Conservation (phyloP, 306 rosid genomes). For the Mimosa bimucronata region DNA sequence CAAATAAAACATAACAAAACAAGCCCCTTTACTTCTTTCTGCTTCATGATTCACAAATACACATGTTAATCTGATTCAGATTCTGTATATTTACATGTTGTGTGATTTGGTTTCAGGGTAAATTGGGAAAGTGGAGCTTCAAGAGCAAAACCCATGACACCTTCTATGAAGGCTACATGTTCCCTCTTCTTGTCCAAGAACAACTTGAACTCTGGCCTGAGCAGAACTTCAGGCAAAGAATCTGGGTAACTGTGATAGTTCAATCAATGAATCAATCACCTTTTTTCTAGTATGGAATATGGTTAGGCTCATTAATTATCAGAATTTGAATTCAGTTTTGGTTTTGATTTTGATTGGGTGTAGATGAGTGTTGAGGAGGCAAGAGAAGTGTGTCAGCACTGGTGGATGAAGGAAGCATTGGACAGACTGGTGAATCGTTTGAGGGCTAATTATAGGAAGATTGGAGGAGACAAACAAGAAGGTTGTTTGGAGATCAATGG, state of each 20-base stretch:
- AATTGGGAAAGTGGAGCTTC: conserved; percentile 85
- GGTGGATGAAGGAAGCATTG: conserved; percentile 96
- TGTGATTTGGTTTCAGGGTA: conserved; percentile 44
- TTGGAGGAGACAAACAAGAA: conserved; percentile 30
- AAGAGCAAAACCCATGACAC: conserved; percentile 77
- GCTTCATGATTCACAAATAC: background rate
- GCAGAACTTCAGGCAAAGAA: conserved; percentile 62
- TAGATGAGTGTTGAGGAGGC: conserved; percentile 81
- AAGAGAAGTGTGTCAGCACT: conserved; percentile 74
- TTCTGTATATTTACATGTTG: too few species aligned
- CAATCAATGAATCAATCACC: background rate
- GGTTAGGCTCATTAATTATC: background rate
- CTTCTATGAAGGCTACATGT: conserved; percentile 81
- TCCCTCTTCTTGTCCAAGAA: conserved; percentile 79
- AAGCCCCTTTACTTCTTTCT: background rate
- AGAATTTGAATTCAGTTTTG: background rate
- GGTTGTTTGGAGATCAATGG: conserved; percentile 37
- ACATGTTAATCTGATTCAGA: background rate
- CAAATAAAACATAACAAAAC: background rate
- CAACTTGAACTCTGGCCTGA: conserved; percentile 90
- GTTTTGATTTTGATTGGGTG: background rate
- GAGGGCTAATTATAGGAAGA: conserved; percentile 34
- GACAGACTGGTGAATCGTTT: conserved; percentile 69
- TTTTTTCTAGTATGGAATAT: background rate
- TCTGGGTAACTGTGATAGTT: conserved; percentile 56